Evolutionary conservation across 257 asterid species (phyloP), one percentile per base, ranked within the genome.

Genomic region (Nicotiana undulata): DNA sequence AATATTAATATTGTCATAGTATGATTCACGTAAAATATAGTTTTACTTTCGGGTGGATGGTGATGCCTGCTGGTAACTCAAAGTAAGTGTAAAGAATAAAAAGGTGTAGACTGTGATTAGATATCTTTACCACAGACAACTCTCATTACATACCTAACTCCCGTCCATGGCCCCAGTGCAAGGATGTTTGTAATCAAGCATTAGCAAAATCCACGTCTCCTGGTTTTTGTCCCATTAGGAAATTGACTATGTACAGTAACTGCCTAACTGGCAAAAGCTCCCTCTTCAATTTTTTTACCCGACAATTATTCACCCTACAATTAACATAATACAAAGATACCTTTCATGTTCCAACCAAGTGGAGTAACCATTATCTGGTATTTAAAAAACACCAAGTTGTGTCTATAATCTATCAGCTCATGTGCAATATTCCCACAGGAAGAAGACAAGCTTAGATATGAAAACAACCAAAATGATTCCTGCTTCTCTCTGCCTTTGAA

Each of bases 401-500:
- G 8, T 20, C 16, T 49, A 7, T 15, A 74, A 49, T 74, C 0
- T 49, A 49, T 15, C 78, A 72, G 51, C 61, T 49, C 40, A 24
- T 72, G 60, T 72, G 49, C 77, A 12, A 22, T 70, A 70, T 70
- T 70, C 77, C 13, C 31, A 11, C 22, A 46, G 51, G 61, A 46
- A 72, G 40, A 72, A 72, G 61, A 72, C 78, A 49, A 74, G 29
- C 61, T 26, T 74, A 49, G 40, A 49, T 24, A 37, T 74, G 78
- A 49, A 74, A 74, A 49, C 61, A 49, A 49, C 78, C 61, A 74
- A 49, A 49, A 49, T 74, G 78, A 74, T 74, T 49, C 78, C 9
- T 49, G 40, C 26, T 49, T 16, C 32, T 16, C 60, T 29, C 24
- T 74, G 40, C 61, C 61, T 49, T 24, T 74, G 61, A 74, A 74